Evolutionary conservation across 768 basidiomycete genomes (phyloP).

Genomic region (Rhodosporidiobolus odoratus): DNA sequence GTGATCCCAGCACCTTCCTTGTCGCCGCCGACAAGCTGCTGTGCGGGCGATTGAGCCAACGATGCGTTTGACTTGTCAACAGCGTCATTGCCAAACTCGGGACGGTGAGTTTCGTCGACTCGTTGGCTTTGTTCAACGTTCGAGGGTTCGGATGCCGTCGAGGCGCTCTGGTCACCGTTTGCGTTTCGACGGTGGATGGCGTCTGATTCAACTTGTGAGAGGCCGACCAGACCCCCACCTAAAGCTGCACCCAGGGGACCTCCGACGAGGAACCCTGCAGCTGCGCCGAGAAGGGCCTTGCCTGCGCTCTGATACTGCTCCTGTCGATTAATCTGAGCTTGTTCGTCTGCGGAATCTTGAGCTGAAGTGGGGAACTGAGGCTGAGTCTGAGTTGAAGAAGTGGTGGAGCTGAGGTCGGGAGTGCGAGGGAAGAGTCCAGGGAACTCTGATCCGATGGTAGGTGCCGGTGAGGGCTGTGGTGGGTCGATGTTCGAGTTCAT

Average conservation of each 20-base stretch:
- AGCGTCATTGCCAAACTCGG: conserved; percentile 2
- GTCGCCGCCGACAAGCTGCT: conserved; percentile 7
- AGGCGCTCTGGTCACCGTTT: too few species aligned
- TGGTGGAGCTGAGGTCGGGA: too few species aligned
- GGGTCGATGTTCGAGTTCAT: background rate
- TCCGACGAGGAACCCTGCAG: conserved; percentile 10
- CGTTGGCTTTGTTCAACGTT: background rate
- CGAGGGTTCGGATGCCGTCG: too few species aligned
- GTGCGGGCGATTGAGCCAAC: conserved; percentile 19
- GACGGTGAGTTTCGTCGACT: background rate
- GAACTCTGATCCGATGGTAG: background rate
- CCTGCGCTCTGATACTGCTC: background rate
- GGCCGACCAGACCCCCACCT: background rate
- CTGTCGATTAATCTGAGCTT: background rate
- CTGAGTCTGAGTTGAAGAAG: background rate
- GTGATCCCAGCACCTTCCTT: background rate
- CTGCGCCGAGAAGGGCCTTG: background rate
- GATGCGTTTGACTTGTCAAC: conserved; percentile 2
- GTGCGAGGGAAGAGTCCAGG: conserved; percentile 2
- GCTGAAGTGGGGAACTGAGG: background rate
- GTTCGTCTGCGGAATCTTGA: background rate
- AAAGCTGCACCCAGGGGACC: background rate
- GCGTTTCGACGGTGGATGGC: background rate
- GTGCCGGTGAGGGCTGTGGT: conserved; percentile 2
- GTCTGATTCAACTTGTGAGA: background rate